phyloP scores from a whole-genome alignment of 768 basidiomycete genomes.

The Rhodotorula paludigena region DNA sequence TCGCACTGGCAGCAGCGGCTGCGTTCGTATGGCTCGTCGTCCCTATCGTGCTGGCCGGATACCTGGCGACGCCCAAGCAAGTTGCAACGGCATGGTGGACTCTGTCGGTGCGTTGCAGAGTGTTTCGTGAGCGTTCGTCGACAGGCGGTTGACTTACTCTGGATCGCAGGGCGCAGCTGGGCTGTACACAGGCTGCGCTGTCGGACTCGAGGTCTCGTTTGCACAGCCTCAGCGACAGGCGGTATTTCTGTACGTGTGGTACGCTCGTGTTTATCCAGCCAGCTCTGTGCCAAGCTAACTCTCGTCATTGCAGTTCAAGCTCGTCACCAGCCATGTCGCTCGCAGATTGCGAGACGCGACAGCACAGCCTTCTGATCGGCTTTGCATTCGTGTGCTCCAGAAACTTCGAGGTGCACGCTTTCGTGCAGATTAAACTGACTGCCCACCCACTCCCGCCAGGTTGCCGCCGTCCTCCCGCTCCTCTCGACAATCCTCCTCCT shows the following conservation, averaged over 20 bases:
- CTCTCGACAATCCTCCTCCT: constrained; percentile 5
- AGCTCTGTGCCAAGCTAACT: too few species aligned
- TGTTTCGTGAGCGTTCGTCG: neutral
- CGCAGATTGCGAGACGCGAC: too few species aligned
- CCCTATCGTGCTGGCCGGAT: neutral
- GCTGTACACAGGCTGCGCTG: too few species aligned
- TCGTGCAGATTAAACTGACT: neutral
- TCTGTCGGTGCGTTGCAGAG: neutral
- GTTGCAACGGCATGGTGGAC: neutral
- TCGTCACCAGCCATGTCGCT: too few species aligned
- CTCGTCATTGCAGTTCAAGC: too few species aligned
- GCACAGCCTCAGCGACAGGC: too few species aligned
- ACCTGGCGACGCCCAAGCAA: neutral
- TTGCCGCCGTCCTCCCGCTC: constrained; percentile 14
- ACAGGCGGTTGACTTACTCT: too few species aligned
- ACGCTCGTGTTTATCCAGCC: too few species aligned
- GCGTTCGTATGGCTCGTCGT: constrained; percentile 13
- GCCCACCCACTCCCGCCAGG: neutral
- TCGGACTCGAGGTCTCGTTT: too few species aligned
- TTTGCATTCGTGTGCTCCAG: fast-evolving
- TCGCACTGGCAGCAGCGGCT: neutral
- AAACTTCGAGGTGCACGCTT: neutral
- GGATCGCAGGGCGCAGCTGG: too few species aligned
- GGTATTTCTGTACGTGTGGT: too few species aligned
- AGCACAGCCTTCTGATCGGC: too few species aligned